phyloP scores from a whole-genome alignment of 2,329 filamentous ascomycete genomes.

The Monosporascus sp. region DNA sequence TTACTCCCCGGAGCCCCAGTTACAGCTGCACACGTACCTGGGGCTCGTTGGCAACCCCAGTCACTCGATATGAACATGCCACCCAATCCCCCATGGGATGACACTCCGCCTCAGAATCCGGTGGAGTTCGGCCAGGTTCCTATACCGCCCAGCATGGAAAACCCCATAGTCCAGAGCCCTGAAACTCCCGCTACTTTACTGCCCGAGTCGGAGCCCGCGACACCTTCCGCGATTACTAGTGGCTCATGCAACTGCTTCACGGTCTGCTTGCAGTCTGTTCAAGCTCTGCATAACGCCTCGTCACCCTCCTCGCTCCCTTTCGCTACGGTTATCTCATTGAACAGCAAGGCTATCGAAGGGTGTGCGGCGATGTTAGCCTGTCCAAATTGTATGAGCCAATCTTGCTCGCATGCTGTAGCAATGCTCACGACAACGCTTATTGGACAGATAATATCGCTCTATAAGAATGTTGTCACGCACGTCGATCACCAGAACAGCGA shows the following conservation, averaged over 20 bases:
- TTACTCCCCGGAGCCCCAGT: slow-evolving; percentile 27
- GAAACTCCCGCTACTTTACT: slow-evolving; percentile 31
- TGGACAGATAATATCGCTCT: slow-evolving; percentile 42
- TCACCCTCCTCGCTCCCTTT: slow-evolving; percentile 34
- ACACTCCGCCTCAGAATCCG: slow-evolving; percentile 26
- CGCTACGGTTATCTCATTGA: slow-evolving; percentile 39
- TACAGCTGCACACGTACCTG: slow-evolving; percentile 22
- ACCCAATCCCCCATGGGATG: slow-evolving; percentile 23
- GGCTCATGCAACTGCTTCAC: slow-evolving; percentile 42
- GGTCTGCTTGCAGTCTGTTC: slow-evolving; percentile 40
- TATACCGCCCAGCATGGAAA: slow-evolving; percentile 29
- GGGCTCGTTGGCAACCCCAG: slow-evolving; percentile 27
- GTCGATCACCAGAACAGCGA: slow-evolving; percentile 31
- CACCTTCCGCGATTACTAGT: slow-evolving; percentile 18
- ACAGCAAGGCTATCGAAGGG: slow-evolving; percentile 43
- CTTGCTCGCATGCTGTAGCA: slow-evolving; percentile 37
- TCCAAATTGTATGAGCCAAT: slow-evolving; percentile 37
- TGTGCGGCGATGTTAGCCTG: slow-evolving; percentile 44
- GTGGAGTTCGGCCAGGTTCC: slow-evolving; percentile 29
- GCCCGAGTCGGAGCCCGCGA: slow-evolving; percentile 23
- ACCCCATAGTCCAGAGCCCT: slow-evolving; percentile 31
- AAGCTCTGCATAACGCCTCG: slow-evolving; percentile 41
- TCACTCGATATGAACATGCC: slow-evolving; percentile 33
- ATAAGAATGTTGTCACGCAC: slow-evolving; percentile 37
- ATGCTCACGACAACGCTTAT: slow-evolving; percentile 48